These are phyloP conservation scores for Phyllosticta paracitricarpa DNA, from an alignment of 2,329 filamentous ascomycete species.

Conservation along the genomic window DNA sequence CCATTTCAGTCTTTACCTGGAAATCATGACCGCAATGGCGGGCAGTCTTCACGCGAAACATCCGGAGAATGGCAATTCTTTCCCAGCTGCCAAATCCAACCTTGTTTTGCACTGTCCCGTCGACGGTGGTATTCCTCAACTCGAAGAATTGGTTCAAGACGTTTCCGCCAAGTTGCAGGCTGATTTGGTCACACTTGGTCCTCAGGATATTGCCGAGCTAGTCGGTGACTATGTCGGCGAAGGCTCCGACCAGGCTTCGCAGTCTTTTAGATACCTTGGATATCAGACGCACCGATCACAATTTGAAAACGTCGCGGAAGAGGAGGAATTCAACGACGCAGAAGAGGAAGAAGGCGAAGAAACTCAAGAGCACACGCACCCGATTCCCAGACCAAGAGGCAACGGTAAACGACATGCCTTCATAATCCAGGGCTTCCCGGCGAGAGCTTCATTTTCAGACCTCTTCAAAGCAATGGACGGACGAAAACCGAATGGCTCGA, in stretches of 20 bases:
- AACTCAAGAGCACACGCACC: conserved; percentile 33
- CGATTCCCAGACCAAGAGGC: conserved; percentile 9
- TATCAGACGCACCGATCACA: conserved; percentile 40
- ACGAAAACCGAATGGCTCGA: background rate
- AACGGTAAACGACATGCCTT: conserved; percentile 12
- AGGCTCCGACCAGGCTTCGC: conserved; percentile 40
- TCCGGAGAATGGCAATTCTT: conserved; percentile 31
- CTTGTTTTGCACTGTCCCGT: conserved; percentile 50
- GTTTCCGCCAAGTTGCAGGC: conserved; percentile 53
- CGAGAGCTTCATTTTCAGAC: background rate
- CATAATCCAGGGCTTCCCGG: background rate
- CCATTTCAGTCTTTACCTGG: conserved; percentile 15
- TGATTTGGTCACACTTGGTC: conserved; percentile 58
- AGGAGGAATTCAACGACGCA: conserved; percentile 30
- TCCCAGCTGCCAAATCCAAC: conserved; percentile 44
- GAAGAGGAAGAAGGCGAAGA: conserved; percentile 36
- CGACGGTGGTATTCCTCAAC: conserved; percentile 42
- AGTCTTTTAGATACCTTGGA: conserved; percentile 33
- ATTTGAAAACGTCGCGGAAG: conserved; percentile 10
- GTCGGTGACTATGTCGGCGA: conserved; percentile 62
- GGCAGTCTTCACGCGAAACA: conserved; percentile 35
- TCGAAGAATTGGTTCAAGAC: conserved; percentile 53
- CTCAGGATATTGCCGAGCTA: conserved; percentile 60
- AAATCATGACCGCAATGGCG: conserved; percentile 41
- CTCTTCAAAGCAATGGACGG: background rate